Percentiles rank a stretch among this genome's conserved stretches.
phyloP scores from a whole-genome alignment of 495 filamentous ascomycete genomes.

The Hamigera avellanea region DNA sequence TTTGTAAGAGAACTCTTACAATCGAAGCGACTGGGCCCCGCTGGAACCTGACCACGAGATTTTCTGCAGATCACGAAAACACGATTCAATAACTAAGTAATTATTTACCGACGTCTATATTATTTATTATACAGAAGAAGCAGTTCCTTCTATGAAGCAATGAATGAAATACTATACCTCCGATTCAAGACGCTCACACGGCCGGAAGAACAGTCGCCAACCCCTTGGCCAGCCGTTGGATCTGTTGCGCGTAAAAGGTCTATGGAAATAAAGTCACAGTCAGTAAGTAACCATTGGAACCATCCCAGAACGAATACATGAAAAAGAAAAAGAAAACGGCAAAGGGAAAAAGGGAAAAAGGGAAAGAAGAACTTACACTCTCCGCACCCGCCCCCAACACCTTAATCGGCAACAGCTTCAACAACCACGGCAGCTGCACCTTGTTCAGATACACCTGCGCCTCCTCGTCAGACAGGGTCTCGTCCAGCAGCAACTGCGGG shows the following conservation, averaged over 20 bases:
- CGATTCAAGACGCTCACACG: no score
- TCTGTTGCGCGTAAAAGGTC: slow-evolving; percentile 30
- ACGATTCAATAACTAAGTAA: no score
- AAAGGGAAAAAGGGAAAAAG: slow-evolving; percentile 1
- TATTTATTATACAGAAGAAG: no score
- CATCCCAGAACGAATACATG: neutral
- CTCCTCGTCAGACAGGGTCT: slow-evolving; percentile 35
- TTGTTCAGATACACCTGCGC: slow-evolving; percentile 29
- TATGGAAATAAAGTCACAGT: slow-evolving; percentile 5
- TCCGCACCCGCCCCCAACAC: slow-evolving; percentile 33
- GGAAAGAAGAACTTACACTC: slow-evolving; percentile 18
- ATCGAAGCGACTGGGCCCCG: no score
- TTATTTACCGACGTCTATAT: no score
- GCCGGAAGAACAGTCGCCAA: slow-evolving; percentile 21
- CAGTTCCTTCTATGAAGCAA: no score
- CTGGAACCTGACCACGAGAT: no score
- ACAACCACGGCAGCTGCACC: slow-evolving; percentile 20
- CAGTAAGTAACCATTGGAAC: neutral
- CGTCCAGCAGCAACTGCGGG: slow-evolving; percentile 41
- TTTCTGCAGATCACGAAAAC: no score
- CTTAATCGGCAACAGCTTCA: slow-evolving; percentile 22
- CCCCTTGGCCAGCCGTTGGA: slow-evolving; percentile 25
- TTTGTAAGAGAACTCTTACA: no score
- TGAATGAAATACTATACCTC: no score
- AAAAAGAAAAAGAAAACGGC: slow-evolving; percentile 2